Evolutionary conservation across 73 alveolate species (phyloP), one percentile per base, ranked within the genome.

Genomic region (Tetrahymena malaccensis): DNA sequence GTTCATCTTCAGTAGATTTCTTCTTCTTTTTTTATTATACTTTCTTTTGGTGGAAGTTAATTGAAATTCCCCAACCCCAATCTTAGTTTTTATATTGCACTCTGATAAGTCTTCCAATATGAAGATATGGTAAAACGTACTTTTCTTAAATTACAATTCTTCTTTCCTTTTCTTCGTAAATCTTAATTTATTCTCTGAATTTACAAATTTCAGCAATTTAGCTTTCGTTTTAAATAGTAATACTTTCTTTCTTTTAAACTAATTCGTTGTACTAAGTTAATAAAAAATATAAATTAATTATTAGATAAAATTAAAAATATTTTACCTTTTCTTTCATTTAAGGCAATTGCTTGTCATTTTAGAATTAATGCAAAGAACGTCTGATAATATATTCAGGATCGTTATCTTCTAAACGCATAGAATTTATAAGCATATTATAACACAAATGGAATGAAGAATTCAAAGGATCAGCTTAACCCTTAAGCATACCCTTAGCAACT

Each of bases 391-490:
- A 99, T 95, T 99, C 99, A 50, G 99, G 99, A 93, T 96, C 97
- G 35, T 98, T 96, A 85, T 99, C 99, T 97, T 99, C 99, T 55
- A 98, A 93, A 95, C 99, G 97, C 99, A 99, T 97, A 95, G 99
- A 97, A 96, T 99, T 99, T 94, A 99, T 96, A 40, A 99, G 98
- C 99, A 99, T 99, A 98, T 99, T 99, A 98, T 99, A 99, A 33
- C 98, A 85, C 31, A 99, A 95, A 94, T 99, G 99, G 98, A 99
- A 99, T 37, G 99, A 96, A 35, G 99, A 98, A 96, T 98, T 98
- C 95, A 99, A 97, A 55, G 99, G 99, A 85, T 99, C 99, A 35
- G 99, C 93, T 95, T 98, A 95, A 19, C 99, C 99, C 97, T 99
- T 98, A 94, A 99, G 97, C 97, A 99, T 99, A 40, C 97, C 98